These are phyloP conservation scores for Elongisporangium prolatum DNA, from an alignment of 352 stramenopile species.

Conservation along the genomic window DNA sequence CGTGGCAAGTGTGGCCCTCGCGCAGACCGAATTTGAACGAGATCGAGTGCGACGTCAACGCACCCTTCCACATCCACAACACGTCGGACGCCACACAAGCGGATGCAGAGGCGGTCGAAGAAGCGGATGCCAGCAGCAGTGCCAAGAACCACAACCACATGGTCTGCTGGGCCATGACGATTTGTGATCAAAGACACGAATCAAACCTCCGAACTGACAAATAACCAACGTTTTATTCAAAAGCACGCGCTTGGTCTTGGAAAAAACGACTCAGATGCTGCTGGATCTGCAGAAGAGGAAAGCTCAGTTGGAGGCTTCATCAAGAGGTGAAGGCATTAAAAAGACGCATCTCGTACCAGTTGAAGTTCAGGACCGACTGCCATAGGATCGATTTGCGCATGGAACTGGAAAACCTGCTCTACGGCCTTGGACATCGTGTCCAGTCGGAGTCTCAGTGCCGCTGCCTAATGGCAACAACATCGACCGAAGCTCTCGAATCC, in stretches of 20 bases:
- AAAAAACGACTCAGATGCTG: constrained; percentile 18
- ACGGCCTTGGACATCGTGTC: constrained; percentile 25
- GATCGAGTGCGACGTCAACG: constrained; percentile 56
- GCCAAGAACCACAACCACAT: constrained; percentile 7
- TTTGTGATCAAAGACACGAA: constrained; percentile 1
- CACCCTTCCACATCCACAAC: constrained; percentile 71
- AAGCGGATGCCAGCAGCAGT: constrained; percentile 9
- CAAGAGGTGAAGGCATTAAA: background rate
- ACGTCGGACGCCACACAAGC: constrained; percentile 40
- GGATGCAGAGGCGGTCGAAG: background rate
- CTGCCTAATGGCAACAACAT: constrained; percentile 16
- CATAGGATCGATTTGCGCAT: constrained; percentile 31
- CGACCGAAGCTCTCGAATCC: background rate
- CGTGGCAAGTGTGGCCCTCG: constrained; percentile 37
- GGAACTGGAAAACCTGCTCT: constrained; percentile 50
- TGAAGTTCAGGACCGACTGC: constrained; percentile 37
- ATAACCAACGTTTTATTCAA: constrained; percentile 18
- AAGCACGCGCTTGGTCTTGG: constrained; percentile 20
- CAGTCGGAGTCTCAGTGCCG: constrained; percentile 23
- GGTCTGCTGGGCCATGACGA: background rate
- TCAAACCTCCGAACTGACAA: background rate
- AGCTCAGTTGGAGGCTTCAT: background rate
- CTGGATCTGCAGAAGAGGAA: constrained; percentile 8
- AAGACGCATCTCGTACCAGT: constrained; percentile 13
- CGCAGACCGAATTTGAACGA: constrained; percentile 70